These are phyloP conservation scores for Pseudogymnoascus sp. DNA, from an alignment of 2,329 filamentous ascomycete genomes.

Conservation along the genomic window DNA sequence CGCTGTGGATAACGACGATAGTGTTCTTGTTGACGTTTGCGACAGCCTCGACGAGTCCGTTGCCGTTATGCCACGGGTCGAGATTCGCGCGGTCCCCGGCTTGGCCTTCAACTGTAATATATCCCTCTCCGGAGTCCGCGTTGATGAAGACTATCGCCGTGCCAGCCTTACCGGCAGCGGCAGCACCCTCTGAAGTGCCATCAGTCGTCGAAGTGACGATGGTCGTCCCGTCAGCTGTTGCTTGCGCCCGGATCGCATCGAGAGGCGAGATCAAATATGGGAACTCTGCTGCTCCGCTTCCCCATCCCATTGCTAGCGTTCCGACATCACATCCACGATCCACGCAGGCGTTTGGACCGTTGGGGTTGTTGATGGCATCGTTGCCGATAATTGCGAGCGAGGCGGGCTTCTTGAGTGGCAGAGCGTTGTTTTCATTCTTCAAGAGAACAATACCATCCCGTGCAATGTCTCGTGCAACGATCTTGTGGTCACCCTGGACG, in stretches of 20 bases:
- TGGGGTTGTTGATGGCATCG: conserved; percentile 53
- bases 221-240: conserved; percentile 44
- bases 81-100: conserved; percentile 58
- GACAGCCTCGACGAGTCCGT: conserved; percentile 46
- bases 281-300: not conserved
- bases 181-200: conserved; percentile 25
- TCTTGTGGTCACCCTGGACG: conserved; percentile 53
- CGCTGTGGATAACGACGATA: conserved; percentile 59
- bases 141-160: conserved; percentile 65
- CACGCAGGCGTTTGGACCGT: conserved; percentile 56
- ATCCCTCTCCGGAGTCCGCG: conserved; percentile 67
- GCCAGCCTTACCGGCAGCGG: conserved; percentile 35
- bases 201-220: conserved; percentile 52
- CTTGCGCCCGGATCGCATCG: conserved; percentile 56
- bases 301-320: conserved; percentile 61
- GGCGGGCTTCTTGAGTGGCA: conserved; percentile 50
- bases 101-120: conserved; percentile 29
- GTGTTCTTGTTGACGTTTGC: conserved; percentile 54
- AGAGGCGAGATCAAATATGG: conserved; percentile 57
- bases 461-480: conserved; percentile 51
- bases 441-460: conserved; percentile 58
- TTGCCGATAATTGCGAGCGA: conserved; percentile 57
- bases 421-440: conserved; percentile 52
- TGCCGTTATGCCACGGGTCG: conserved; percentile 52
- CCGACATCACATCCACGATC: conserved; percentile 57